Base-by-base conservation (phyloP, 768 basidiomycete species). In the Russula foetens region DNA sequence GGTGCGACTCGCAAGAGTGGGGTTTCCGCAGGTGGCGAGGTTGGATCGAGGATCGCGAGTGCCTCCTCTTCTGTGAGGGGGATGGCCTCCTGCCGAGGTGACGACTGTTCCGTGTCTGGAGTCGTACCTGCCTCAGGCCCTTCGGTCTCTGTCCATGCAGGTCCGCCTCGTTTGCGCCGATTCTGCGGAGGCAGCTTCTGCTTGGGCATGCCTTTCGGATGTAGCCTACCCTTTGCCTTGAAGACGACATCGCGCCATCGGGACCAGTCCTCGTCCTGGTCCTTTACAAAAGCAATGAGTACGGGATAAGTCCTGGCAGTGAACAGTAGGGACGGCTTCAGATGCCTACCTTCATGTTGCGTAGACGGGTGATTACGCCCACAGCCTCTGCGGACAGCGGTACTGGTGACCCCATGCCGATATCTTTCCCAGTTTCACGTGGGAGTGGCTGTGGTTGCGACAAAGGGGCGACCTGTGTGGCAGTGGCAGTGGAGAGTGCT, bases 181-280 rank as follows among this genome's bases (percentile, higher is more conserved):
- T 86, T 88, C 53, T 80, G 81, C 19, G 83, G 84, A 3, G 85
- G 84, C 3, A 81, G 76, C 1, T 83, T 79, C 47, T 77, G 79
- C 56, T 78, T 72, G 49, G 75, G 59, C 58, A 69, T 65, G 64
- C 67, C 63, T 55, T 72, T 71, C 0, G 79, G 76, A 0, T 69
- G 60, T 17, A 90, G 72, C 31, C 77, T 75, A 6, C 81, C 85
- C 71, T 88, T 91, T 7, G 84, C 85, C 5, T 84, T 83, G 71
- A 92, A 92, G 14, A 92, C 79, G 33, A 90, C 84, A 68, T 94
- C 92, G 21, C 90, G 79, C 89, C 89, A 91, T 46, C 92, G 82
- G 59, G 89, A 83, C 88, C 87, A 92, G 66, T 94, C 91, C 69
- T 95, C 92, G 58, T 84, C 81, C 73, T 90, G 86, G 68, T 95